Evolutionary conservation across 2,329 filamentous ascomycete species (phyloP).

Genomic region (Metarhizium robertsii): DNA sequence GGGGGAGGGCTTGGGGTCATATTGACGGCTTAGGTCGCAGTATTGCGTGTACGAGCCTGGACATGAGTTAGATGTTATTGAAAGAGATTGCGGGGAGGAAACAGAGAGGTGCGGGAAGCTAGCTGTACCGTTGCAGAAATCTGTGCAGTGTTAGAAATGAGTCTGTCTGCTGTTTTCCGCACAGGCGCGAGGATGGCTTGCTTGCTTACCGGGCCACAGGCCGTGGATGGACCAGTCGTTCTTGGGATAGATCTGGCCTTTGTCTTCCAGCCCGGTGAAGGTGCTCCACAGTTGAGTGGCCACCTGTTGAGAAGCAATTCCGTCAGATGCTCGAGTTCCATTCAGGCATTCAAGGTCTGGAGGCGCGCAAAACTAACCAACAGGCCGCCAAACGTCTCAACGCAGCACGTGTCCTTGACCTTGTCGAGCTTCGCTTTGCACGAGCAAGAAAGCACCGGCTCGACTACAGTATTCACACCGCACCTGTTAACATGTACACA

Average conservation of each 20-base stretch:
- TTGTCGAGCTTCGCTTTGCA: constrained; percentile 28
- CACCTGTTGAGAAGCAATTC: constrained; percentile 22
- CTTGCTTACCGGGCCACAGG: constrained; percentile 37
- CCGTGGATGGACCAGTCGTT: constrained; percentile 50
- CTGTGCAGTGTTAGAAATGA: constrained; percentile 11
- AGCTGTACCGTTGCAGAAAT: constrained; percentile 33
- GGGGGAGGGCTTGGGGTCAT: constrained; percentile 50
- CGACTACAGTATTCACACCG: constrained; percentile 2
- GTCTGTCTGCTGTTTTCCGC: not conserved
- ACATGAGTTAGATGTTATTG: not conserved
- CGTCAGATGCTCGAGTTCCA: not conserved
- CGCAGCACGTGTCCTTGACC: constrained; percentile 51
- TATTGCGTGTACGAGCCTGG: constrained; percentile 55
- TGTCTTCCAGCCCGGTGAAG: constrained; percentile 48
- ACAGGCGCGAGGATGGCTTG: not conserved
- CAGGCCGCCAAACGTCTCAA: constrained; percentile 55
- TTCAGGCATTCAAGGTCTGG: not conserved
- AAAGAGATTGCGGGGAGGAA: too few species aligned
- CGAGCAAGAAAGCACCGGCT: constrained; percentile 37
- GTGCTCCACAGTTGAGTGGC: constrained; percentile 57
- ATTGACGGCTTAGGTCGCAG: constrained; percentile 56
- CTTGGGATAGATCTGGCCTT: constrained; percentile 48
- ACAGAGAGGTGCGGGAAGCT: not conserved
- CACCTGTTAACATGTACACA: not conserved
- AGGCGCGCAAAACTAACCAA: constrained; percentile 24